These are phyloP conservation scores for Cyberlindnera nakhonratchasimensis DNA, from an alignment of 805 yeast genomes.

Conservation along the genomic window DNA sequence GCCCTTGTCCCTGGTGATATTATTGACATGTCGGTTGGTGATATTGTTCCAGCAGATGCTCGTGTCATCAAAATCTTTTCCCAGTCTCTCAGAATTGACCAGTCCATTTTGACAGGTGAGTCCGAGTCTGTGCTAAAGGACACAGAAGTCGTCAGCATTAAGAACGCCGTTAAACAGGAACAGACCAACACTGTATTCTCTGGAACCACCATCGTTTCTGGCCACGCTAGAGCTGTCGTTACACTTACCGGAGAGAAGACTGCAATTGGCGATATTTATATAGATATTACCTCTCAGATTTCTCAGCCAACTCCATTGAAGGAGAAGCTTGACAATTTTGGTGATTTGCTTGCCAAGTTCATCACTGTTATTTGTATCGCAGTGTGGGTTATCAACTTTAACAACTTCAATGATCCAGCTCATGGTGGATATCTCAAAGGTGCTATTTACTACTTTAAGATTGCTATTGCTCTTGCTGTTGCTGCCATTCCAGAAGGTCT, in stretches of 20 bases:
- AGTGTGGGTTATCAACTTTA: conserved; percentile 42
- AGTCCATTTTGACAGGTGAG: conserved; percentile 49
- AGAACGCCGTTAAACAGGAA: conserved; percentile 36
- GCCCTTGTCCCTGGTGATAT: conserved; percentile 46
- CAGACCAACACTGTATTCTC: conserved; percentile 43
- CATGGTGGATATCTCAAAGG: conserved; percentile 42
- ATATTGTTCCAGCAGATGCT: conserved; percentile 47
- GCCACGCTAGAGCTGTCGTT: conserved; percentile 43
- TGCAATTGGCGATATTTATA: conserved; percentile 47
- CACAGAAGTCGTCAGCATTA: conserved; percentile 25
- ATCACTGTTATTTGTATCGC: conserved; percentile 44
- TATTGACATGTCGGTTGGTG: conserved; percentile 36
- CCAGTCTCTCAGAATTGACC: conserved; percentile 41
- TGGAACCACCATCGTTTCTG: conserved; percentile 43
- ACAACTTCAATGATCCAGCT: conserved; percentile 39
- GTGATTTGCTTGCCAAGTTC: conserved; percentile 40
- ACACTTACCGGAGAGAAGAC: conserved; percentile 45
- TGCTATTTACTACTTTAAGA: conserved; percentile 48
- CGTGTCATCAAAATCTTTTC: conserved; percentile 38
- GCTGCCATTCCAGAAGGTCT: conserved; percentile 54
- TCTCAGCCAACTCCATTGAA: conserved; percentile 35
- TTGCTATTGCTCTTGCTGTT: conserved; percentile 47
- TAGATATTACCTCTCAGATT: conserved; percentile 40
- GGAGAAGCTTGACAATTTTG: conserved; percentile 36
- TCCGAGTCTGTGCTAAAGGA: conserved; percentile 38